Evolutionary conservation across 148 eudicot genomes (phyloP).

Genomic region (Agrostemma githago): DNA sequence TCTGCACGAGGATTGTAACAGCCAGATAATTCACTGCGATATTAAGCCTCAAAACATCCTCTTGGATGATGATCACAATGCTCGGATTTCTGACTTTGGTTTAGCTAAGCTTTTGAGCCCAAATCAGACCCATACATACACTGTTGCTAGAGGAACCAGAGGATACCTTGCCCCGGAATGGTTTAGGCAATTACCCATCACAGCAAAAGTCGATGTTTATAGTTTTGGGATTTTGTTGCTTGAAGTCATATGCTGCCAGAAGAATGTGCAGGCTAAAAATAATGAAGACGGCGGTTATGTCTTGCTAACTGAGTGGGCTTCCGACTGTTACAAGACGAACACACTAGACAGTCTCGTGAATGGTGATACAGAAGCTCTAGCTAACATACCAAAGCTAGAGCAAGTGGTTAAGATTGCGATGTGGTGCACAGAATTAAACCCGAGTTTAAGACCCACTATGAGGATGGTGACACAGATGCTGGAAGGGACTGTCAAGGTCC

Average conservation of each 20-base stretch:
- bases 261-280: conserved; percentile 11
- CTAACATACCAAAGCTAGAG: conserved; percentile 20
- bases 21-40: conserved; percentile 41
- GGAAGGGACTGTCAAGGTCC: conserved; percentile 27
- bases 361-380: conserved; percentile 23
- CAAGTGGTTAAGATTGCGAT: conserved; percentile 23
- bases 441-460: conserved; percentile 28
- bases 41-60: conserved; percentile 39
- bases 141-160: conserved; percentile 32
- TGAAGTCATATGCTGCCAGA: conserved; percentile 32
- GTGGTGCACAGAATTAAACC: conserved; percentile 33
- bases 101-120: conserved; percentile 34
- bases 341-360: conserved; percentile 17
- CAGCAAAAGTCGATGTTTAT: conserved; percentile 18
- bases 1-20: conserved; percentile 36
- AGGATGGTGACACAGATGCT: conserved; percentile 29
- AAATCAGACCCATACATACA: conserved; percentile 30
- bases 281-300: conserved; percentile 17
- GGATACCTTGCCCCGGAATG: conserved; percentile 43
- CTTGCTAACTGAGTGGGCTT: conserved; percentile 25
- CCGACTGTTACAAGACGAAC: conserved; percentile 21
- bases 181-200: conserved; percentile 27
- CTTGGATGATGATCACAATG: conserved; percentile 26
- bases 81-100: conserved; percentile 36
- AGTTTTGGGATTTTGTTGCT: conserved; percentile 27